Percentiles rank a stretch among this genome's conserved stretches.
Conservation (phyloP, 164 flowering plant species). For the Dillenia turbinata region DNA sequence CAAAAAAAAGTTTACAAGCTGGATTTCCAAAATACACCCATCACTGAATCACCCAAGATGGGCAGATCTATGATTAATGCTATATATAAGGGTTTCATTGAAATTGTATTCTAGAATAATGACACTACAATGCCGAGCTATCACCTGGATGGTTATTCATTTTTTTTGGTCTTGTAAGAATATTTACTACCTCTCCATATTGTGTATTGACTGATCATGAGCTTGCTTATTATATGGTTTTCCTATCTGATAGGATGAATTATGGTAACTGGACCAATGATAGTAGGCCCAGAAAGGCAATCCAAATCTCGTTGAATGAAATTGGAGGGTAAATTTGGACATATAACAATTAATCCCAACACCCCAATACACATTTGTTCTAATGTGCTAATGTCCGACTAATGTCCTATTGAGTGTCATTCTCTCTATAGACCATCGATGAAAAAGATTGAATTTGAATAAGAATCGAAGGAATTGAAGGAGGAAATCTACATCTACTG, state of each 20-base stretch:
- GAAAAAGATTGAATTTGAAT: no score
- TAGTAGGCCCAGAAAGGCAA: constrained; percentile 18
- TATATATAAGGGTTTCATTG: constrained; percentile 66
- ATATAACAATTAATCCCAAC: no score
- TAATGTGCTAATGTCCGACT: no score
- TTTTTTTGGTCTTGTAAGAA: constrained; percentile 81
- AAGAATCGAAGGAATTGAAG: no score
- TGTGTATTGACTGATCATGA: neutral
- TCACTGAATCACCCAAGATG: constrained; percentile 25
- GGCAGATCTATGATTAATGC: constrained; percentile 60
- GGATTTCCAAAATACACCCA: constrained; percentile 51
- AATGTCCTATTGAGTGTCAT: no score
- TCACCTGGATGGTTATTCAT: constrained; percentile 71
- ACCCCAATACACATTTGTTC: no score
- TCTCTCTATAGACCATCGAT: no score
- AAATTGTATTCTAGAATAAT: constrained; percentile 66
- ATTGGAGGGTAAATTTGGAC: no score
- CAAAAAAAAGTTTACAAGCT: constrained; percentile 59
- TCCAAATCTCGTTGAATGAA: no score
- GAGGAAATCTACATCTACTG: no score
- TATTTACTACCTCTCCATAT: constrained; percentile 19
- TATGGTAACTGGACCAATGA: constrained; percentile 77
- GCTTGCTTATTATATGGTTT: neutral
- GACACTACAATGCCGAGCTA: constrained; percentile 58
- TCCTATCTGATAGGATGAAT: constrained; percentile 54